Percentiles rank a stretch among this genome's conserved stretches.
These are phyloP conservation scores for Rostrohypoxylon terebratum DNA, from an alignment of 495 filamentous ascomycete genomes.

Conservation along the genomic window DNA sequence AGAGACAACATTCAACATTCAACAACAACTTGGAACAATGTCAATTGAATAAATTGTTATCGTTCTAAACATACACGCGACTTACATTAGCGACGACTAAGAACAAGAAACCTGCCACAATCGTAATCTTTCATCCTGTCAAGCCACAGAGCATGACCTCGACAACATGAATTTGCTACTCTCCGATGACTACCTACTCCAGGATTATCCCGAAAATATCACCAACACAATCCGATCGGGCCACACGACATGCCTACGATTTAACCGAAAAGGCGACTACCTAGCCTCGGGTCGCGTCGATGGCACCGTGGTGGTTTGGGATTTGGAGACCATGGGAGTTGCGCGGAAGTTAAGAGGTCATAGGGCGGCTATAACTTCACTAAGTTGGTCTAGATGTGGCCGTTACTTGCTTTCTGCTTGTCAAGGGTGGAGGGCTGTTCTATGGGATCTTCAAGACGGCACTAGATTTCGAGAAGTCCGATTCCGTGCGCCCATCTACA, in stretches of 20 bases:
- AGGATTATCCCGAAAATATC: constrained; percentile 93
- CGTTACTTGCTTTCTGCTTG: constrained; percentile 94
- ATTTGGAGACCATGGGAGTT: constrained; percentile 95
- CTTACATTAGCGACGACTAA: neutral
- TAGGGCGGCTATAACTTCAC: constrained; percentile 86
- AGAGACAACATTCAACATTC: constrained; percentile 4
- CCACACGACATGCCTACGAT: constrained; percentile 76
- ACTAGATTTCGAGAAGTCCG: constrained; percentile 71
- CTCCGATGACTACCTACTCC: constrained; percentile 74
- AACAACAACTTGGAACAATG: neutral
- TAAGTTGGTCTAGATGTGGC: constrained; percentile 94
- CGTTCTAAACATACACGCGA: neutral
- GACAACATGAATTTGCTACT: constrained; percentile 63
- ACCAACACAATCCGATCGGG: constrained; percentile 84
- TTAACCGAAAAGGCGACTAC: constrained; percentile 93
- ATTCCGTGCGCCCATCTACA: constrained; percentile 93
- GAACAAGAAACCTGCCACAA: neutral
- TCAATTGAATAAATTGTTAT: neutral
- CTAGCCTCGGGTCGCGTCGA: constrained; percentile 94
- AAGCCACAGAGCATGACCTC: constrained; percentile 28
- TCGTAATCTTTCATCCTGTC: neutral
- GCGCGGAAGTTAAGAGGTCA: constrained; percentile 93
- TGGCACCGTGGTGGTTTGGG: constrained; percentile 94
- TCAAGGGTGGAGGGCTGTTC: constrained; percentile 93
- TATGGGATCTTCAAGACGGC: constrained; percentile 89